Conservation (phyloP, 176 grass and related monocot genomes). For the Dactylis glomerata region DNA sequence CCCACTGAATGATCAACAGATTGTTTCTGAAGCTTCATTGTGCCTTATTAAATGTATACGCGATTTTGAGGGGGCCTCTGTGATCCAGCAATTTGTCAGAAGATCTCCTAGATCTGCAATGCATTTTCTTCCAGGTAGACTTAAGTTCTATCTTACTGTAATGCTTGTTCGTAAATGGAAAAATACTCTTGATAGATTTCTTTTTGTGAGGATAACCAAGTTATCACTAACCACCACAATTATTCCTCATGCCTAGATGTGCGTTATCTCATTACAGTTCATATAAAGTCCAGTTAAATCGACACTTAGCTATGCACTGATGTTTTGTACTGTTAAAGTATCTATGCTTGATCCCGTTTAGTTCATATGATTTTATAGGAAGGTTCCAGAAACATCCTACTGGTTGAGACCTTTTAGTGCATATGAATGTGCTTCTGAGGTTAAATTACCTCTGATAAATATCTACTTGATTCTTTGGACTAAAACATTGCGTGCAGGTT, state of each 20-base stretch:
- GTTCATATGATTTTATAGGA: not conserved
- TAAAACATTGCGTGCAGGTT: slow-evolving; percentile 51
- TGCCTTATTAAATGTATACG: slow-evolving; percentile 58
- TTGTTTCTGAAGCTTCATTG: slow-evolving; percentile 50
- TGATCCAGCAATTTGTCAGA: slow-evolving; percentile 48
- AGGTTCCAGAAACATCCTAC: not conserved
- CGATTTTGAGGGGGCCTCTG: slow-evolving; percentile 68
- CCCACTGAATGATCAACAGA: slow-evolving; percentile 58
- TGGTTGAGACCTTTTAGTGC: not conserved
- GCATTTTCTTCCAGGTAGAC: slow-evolving; percentile 74
- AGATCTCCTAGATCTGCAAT: slow-evolving; percentile 59
- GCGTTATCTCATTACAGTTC: not conserved
- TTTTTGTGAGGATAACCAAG: not conserved
- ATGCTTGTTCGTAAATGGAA: not conserved
- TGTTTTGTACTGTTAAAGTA: not conserved
- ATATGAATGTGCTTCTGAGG: not conserved
- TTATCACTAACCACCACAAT: not conserved
- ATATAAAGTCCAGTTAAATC: not conserved
- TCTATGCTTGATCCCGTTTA: not conserved
- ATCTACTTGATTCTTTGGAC: not conserved
- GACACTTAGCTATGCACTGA: not conserved
- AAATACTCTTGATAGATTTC: not conserved
- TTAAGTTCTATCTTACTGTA: slow-evolving; percentile 12
- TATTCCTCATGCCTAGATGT: not conserved
- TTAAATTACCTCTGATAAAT: not conserved